A percentile compares a stretch with the other conserved stretches of the same genome.
Evolutionary conservation across 208 protist species (phyloP).

Genomic region (Paratrypanosoma confusum): DNA sequence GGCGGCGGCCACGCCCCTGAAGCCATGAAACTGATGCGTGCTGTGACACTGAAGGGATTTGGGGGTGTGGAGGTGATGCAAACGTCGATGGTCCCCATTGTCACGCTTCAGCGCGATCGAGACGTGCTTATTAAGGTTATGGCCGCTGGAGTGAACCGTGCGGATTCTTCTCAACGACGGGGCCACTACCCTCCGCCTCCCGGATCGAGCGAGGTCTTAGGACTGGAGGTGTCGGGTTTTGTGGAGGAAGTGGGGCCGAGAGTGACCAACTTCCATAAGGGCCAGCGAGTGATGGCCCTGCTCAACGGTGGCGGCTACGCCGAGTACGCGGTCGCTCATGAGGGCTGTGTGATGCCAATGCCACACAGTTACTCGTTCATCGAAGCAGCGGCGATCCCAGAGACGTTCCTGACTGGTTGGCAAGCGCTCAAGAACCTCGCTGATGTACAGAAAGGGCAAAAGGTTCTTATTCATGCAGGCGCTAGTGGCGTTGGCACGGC

Average conservation of each 20-base stretch:
- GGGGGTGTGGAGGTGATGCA: conserved; percentile 46
- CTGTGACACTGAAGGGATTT: conserved; percentile 67
- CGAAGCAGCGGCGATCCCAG: conserved; percentile 83
- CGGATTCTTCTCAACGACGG: conserved; percentile 63
- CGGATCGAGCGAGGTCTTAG: conserved; percentile 68
- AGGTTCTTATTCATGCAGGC: conserved; percentile 80
- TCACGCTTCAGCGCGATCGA: conserved; percentile 13
- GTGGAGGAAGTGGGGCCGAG: conserved; percentile 47
- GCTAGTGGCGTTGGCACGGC: conserved; percentile 85
- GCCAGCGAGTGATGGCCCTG: conserved; percentile 81
- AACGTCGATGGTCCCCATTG: conserved; percentile 32
- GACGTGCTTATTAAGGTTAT: conserved; percentile 82
- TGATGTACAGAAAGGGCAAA: conserved; percentile 40
- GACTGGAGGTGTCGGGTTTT: conserved; percentile 85
- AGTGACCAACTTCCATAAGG: conserved; percentile 60
- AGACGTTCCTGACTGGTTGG: conserved; percentile 89
- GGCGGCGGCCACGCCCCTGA: too few species aligned
- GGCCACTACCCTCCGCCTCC: conserved; percentile 84
- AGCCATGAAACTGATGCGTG: conserved; percentile 65
- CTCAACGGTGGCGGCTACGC: conserved; percentile 87
- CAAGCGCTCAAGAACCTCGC: conserved; percentile 73
- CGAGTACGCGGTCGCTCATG: conserved; percentile 74
- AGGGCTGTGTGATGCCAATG: conserved; percentile 66
- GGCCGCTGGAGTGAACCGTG: conserved; percentile 83
- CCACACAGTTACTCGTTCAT: conserved; percentile 74